Evolutionary conservation across 2,329 filamentous ascomycete genomes (phyloP), one percentile per base, ranked within the genome.

Genomic region (Monascus ruber): DNA sequence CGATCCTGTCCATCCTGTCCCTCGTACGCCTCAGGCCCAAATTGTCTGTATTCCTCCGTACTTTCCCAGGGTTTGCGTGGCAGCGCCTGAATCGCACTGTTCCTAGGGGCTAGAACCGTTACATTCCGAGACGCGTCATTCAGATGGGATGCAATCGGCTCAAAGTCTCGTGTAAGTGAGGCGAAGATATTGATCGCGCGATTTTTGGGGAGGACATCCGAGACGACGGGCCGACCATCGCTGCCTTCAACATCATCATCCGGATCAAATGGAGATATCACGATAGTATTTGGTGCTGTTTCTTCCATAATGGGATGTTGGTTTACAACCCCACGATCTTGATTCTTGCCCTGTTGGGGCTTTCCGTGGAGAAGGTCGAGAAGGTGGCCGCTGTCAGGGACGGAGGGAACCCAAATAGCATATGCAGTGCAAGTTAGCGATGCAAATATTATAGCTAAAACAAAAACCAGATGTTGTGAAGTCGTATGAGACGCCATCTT

Each of bases 41-140:
- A 65, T 1, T 62, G 61, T 3, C 70, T 65, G 58, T 91, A 89
- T 48, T 94, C 87, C 38, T 72, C 63, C 0, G 83, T 76, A 46
- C 88, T 71, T 52, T 80, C 65, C 59, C 63, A 65, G 0, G 88
- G 88, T 60, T 95, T 96, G 38, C 82, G 73, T 1, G 87, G 84
- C 24, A 96, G 68, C 1, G 64, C 68, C 47, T 83, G 82, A 54
- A 98, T 77, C 3, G 81, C 86, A 11, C 75, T 78, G 69, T 98
- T 96, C 39, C 84, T 68, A 1, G 91, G 91, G 4, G 88, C 89
- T 2, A 96, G 76, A 24, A 96, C 79, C 2, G 87, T 95, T 10
- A 84, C 84, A 58, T 89, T 88, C 42, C 73, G 63, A 1, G 66
- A 56, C 1, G 71, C 61, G 56, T 85, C 74, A 50, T 83, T 75